Evolutionary conservation across 2,329 filamentous ascomycete species (phyloP).

Genomic region (Pezicula carpinea): DNA sequence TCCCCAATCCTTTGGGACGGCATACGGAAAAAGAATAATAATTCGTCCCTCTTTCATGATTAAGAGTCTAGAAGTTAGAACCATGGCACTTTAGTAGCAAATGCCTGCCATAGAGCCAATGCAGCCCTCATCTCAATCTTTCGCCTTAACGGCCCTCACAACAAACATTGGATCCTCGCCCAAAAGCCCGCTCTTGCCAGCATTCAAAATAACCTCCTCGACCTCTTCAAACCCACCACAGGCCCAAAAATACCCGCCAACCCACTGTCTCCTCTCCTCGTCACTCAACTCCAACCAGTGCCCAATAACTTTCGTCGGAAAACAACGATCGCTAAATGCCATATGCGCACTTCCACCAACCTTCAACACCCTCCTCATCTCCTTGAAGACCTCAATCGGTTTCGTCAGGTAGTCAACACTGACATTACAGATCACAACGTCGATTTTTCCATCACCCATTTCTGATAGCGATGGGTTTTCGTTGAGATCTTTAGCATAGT

Average conservation of each 20-base stretch:
- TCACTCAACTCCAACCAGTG: constrained; percentile 42
- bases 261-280: constrained; percentile 41
- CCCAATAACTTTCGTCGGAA: constrained; percentile 46
- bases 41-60: too few relatives aligned
- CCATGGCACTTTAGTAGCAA: too few relatives aligned
- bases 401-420: constrained; percentile 45
- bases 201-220: constrained; percentile 46
- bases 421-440: constrained; percentile 45
- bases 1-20: too few relatives aligned
- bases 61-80: too few relatives aligned
- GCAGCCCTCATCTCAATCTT: too few relatives aligned
- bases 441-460: constrained; percentile 26
- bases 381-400: constrained; percentile 39
- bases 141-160: constrained; percentile 31
- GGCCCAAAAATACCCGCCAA: constrained; percentile 44
- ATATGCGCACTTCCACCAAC: constrained; percentile 43
- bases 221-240: constrained; percentile 47
- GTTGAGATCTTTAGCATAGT: constrained; percentile 41
- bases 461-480: constrained; percentile 14
- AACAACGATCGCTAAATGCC: constrained; percentile 46
- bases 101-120: too few relatives aligned
- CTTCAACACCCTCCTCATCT: constrained; percentile 34
- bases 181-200: constrained; percentile 26
- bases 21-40: too few relatives aligned
- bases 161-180: constrained; percentile 39